Evolutionary conservation across 179 eudicot species (phyloP).

Genomic region (Vitellaria paradoxa): DNA sequence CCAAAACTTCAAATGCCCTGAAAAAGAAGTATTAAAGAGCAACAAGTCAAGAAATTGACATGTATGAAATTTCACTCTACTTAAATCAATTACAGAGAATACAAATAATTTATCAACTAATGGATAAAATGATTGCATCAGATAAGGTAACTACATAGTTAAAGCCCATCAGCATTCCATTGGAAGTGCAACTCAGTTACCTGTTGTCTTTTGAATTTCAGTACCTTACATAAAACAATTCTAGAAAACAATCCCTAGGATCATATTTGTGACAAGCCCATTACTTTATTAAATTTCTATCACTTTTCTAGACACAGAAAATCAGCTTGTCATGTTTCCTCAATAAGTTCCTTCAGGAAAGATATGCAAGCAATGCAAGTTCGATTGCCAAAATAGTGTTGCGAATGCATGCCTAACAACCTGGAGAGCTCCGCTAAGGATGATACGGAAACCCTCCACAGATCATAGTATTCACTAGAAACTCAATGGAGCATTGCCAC

Average conservation of each 20-base stretch:
- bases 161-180: background rate
- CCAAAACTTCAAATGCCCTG: slow-evolving; percentile 97
- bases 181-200: background rate
- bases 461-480: background rate
- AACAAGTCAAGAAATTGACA: background rate
- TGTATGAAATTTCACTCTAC: background rate
- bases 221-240: background rate
- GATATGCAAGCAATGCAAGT: background rate
- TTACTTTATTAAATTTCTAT: background rate
- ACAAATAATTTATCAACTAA: background rate
- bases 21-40: background rate
- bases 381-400: background rate
- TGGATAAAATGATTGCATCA: background rate
- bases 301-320: background rate
- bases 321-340: background rate
- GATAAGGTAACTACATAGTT: background rate
- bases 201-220: background rate
- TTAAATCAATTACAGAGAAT: background rate
- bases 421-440: background rate
- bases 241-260: background rate
- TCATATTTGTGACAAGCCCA: background rate
- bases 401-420: background rate
- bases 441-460: no score
- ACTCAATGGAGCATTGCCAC: background rate
- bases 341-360: background rate